Conservation (phyloP, 352 stramenopile genomes). For the Discostella stelligera region DNA sequence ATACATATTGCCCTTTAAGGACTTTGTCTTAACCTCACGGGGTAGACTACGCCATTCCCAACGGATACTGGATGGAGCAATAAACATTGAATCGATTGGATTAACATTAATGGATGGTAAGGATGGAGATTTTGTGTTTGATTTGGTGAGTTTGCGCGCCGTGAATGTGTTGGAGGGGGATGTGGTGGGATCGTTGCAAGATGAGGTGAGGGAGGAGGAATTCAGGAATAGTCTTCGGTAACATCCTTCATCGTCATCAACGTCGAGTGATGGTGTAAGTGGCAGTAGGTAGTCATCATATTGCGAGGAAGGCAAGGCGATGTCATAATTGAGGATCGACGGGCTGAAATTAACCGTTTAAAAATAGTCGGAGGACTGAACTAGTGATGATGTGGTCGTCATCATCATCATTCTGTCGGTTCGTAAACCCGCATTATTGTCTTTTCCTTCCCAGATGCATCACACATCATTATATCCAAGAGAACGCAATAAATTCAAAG, state of each 20-base stretch:
- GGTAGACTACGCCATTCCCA: constrained; percentile 60
- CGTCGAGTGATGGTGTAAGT: too few species aligned
- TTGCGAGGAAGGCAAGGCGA: too few species aligned
- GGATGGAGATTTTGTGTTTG: constrained; percentile 76
- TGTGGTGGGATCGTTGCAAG: constrained; percentile 30
- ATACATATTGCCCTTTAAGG: constrained; percentile 69
- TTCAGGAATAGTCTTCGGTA: constrained; percentile 9
- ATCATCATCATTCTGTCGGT: too few species aligned
- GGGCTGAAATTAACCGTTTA: too few species aligned
- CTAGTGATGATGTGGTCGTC: too few species aligned
- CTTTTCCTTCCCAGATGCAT: too few species aligned
- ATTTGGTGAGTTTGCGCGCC: constrained; percentile 68
- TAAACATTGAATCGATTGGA: constrained; percentile 74
- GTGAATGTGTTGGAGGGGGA: constrained; percentile 63
- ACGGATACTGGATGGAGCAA: constrained; percentile 60
- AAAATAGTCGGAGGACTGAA: too few species aligned
- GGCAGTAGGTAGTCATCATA: too few species aligned
- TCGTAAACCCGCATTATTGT: too few species aligned
- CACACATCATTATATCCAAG: constrained; percentile 1
- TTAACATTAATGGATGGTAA: constrained; percentile 78
- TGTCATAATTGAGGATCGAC: too few species aligned
- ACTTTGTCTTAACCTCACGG: constrained; percentile 64
- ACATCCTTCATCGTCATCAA: too few species aligned
- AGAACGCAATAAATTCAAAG: constrained; percentile 12
- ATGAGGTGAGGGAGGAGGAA: constrained; percentile 28